Percentiles rank a stretch among this genome's conserved stretches.
phyloP scores from a whole-genome alignment of 202 grass and related monocot species.

The Carex arenaria region DNA sequence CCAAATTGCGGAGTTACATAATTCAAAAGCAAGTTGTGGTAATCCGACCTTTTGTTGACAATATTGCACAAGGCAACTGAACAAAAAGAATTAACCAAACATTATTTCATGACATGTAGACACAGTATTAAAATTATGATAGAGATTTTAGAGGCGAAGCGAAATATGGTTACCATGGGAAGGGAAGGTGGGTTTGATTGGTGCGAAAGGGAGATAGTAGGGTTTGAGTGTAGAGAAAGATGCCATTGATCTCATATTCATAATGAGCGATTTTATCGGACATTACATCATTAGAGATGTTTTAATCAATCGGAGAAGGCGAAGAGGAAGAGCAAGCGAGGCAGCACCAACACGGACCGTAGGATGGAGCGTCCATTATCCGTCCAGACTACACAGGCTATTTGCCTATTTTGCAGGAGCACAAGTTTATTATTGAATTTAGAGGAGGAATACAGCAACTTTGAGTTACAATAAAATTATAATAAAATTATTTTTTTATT shows the following conservation, averaged over 20 bases:
- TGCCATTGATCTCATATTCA: neutral
- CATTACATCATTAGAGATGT: neutral
- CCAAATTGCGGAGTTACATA: slow-evolving; percentile 18
- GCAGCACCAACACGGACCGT: neutral
- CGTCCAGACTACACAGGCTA: neutral
- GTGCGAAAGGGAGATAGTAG: neutral
- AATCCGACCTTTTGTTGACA: slow-evolving; percentile 11
- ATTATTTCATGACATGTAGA: neutral
- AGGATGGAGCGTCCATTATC: neutral
- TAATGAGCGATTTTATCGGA: neutral
- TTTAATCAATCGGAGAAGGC: neutral
- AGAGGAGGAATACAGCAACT: too few species aligned
- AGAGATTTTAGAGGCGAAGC: neutral
- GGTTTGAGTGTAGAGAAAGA: slow-evolving; percentile 20
- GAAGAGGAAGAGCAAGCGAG: neutral
- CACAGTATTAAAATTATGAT: neutral
- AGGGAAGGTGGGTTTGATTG: neutral
- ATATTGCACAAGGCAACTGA: slow-evolving; percentile 15
- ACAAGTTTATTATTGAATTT: too few species aligned
- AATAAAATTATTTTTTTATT: too few species aligned
- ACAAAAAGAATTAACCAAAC: slow-evolving; percentile 1
- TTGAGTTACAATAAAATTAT: too few species aligned
- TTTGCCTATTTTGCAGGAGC: too few species aligned
- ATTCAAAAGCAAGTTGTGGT: slow-evolving; percentile 23
- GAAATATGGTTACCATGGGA: slow-evolving; percentile 24